Conservation (phyloP, 768 basidiomycete species). For the Serendipita sp. region DNA sequence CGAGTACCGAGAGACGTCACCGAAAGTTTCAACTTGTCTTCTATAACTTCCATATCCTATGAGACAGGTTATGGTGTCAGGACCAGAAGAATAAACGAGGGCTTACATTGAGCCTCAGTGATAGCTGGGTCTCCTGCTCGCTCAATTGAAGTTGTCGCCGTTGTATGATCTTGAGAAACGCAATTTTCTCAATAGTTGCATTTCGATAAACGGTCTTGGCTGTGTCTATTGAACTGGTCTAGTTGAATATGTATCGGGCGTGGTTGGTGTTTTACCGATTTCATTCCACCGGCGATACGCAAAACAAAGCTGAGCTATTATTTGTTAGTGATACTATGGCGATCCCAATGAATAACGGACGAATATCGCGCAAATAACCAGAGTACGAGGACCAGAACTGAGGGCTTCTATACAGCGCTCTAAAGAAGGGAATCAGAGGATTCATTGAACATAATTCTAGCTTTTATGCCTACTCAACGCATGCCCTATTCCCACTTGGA, state of each 20-base stretch:
- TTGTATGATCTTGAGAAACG: background rate
- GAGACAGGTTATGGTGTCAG: background rate
- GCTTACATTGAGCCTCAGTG: background rate
- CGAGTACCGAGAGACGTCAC: background rate
- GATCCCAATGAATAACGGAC: background rate
- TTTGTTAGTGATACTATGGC: background rate
- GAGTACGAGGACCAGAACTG: slow-evolving; percentile 4
- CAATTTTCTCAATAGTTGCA: slow-evolving; percentile 7
- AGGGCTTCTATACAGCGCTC: background rate
- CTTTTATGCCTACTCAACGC: background rate
- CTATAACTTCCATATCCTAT: background rate
- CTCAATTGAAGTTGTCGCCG: background rate
- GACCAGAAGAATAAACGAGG: background rate
- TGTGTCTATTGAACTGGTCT: background rate
- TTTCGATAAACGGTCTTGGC: slow-evolving; percentile 7
- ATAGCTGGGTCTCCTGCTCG: background rate
- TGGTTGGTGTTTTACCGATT: background rate
- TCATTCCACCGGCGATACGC: slow-evolving; percentile 8
- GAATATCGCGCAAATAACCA: slow-evolving; percentile 1
- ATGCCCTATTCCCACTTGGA: background rate
- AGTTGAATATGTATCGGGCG: background rate
- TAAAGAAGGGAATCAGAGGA: background rate
- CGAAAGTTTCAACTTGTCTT: background rate
- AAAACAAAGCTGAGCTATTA: slow-evolving; percentile 5
- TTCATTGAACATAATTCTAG: background rate